Conservation (phyloP, 257 asterid species). For the Voacanga thouarsii region DNA sequence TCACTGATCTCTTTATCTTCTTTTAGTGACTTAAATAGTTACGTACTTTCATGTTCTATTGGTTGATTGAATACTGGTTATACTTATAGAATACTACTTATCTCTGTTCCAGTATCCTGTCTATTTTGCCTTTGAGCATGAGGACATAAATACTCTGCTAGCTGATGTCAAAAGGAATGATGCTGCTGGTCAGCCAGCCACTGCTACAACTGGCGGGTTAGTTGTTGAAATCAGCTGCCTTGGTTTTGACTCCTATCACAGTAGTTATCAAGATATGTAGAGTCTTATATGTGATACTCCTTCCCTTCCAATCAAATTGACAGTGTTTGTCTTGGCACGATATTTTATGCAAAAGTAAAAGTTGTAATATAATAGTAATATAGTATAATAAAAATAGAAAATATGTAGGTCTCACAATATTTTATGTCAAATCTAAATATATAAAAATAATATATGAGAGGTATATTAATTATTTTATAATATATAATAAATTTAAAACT, state of each 20-base stretch:
- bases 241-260: neutral
- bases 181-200: constrained; percentile 87
- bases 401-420: no score
- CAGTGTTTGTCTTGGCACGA: no score
- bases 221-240: constrained; percentile 28
- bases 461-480: no score
- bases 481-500: no score
- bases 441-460: no score
- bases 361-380: no score
- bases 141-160: constrained; percentile 62
- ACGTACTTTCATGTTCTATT: neutral
- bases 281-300: neutral
- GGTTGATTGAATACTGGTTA: neutral
- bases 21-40: neutral
- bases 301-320: no score
- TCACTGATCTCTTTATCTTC: neutral
- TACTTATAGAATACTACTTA: constrained; percentile 12
- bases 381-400: no score
- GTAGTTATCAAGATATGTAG: neutral
- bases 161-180: constrained; percentile 83
- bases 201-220: constrained; percentile 99
- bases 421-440: no score
- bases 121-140: constrained; percentile 88
- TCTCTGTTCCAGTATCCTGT: constrained; percentile 81
- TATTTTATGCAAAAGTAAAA: no score